Base-by-base conservation (phyloP, 495 filamentous ascomycete genomes). In the Podospora comata region DNA sequence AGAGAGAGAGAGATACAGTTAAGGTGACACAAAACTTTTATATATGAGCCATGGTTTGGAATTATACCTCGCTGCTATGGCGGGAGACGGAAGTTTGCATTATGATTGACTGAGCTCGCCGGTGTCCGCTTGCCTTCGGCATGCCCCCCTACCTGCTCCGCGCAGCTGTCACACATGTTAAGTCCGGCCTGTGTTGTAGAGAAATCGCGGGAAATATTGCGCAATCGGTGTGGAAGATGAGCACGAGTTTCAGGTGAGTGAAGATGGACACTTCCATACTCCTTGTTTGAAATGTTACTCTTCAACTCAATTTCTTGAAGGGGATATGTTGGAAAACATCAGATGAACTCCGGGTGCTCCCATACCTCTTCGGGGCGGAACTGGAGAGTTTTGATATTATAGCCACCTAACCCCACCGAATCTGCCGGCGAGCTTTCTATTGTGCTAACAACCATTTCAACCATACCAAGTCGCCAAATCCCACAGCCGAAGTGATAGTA, bases 221-320 rank as follows among this genome's bases (percentile, higher is more conserved):
- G 68, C 64, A 28, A 70, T 66, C 23, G 68, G 20, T 30, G 3
- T 15, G 32, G 20, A 30, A 5, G n/a, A 65, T 69, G 62, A 65
- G 30, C 23, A 3, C 65, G 54, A 32, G 16, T 4, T n/a, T 20
- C 55, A 27, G 20, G 53, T 73, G 39, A 13, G 39, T 1, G 13
- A 32, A 7, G 4, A 32, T 0, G 1, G 30, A 32, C 30, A 32
- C 30, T 32, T 32, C 30, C 7, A 32, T 32, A 1, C 30, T 6
- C 4, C 0, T 1, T 32, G 30, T 32, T 32, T 32, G 39, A 48
- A 9, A 11, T 13, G 39, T 48, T 13, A 48, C 39, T 48, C 39
- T 48, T 48, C 34, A 39, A 11, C 39, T 48, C 6, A 13, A 48
- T 16, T 3, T 16, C 39, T 13, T 23, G 23, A 1, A 23, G 23